Conservation (phyloP, 805 yeast species). For the Candida orba region DNA sequence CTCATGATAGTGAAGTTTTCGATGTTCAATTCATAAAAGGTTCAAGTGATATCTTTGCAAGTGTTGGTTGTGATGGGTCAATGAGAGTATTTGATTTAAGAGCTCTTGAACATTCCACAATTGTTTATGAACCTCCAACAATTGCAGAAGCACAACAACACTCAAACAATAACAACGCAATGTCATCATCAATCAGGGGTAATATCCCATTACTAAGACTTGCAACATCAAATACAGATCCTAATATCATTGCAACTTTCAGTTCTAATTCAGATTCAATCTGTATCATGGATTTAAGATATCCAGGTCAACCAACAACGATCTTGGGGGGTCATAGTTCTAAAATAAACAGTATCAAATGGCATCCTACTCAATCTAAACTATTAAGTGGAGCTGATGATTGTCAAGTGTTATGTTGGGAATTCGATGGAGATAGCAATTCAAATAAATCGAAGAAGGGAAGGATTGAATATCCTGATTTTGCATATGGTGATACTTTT, state of each 20-base stretch:
- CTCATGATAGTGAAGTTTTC: constrained; percentile 92
- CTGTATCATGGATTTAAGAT: constrained; percentile 72
- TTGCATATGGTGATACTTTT: constrained; percentile 51
- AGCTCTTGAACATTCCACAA: constrained; percentile 86
- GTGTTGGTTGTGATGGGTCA: constrained; percentile 94
- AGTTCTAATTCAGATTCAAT: constrained; percentile 63
- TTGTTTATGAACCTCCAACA: constrained; percentile 72
- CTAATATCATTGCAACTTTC: constrained; percentile 77
- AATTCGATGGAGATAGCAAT: constrained; percentile 26
- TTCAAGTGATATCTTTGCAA: constrained; percentile 72
- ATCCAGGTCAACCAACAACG: constrained; percentile 78
- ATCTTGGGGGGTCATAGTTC: constrained; percentile 61
- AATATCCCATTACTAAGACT: constrained; percentile 53
- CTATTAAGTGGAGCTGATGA: constrained; percentile 64
- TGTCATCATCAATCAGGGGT: constrained; percentile 7
- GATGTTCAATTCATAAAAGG: constrained; percentile 82
- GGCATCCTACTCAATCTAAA: constrained; percentile 75
- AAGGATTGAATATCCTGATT: constrained; percentile 23
- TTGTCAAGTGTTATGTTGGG: constrained; percentile 70
- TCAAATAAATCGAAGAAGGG: not conserved
- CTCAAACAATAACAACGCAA: not conserved
- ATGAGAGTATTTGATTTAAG: constrained; percentile 88
- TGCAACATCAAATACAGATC: constrained; percentile 72
- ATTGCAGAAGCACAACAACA: not conserved
- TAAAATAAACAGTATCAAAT: constrained; percentile 63